Evolutionary conservation across 2,329 filamentous ascomycete species (phyloP), one percentile per base, ranked within the genome.

Genomic region (Sclerotinia subarctica): DNA sequence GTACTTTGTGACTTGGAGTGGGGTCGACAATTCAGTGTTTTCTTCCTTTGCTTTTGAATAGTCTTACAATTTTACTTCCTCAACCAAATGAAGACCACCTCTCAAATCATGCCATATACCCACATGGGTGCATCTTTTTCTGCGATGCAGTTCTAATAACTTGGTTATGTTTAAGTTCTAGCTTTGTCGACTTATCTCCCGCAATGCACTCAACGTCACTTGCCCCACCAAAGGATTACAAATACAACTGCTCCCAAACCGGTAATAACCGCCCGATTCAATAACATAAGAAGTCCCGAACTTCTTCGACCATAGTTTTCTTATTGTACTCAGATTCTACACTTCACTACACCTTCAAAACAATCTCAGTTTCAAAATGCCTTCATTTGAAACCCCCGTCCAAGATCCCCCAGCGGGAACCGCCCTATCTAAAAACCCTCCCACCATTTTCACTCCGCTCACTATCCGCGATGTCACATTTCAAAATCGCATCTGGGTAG

Each of bases 401-500:
- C 54, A 78, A 70, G 63, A 64, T 3, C 73, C 74, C 5, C 72
- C 74, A 44, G 74, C 72, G 17, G 77, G 77, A 51, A 73, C 77
- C 26, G 75, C 76, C 24, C 64, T 76, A 5, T 70, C 68, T 6
- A 47, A 64, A 13, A 71, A 74, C 62, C 73, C 77, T 5, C 77
- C 77, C 52, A 76, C 74, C 4, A 74, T 84, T 35, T 83, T 84
- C 74, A 78, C 77, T 0, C 81, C 82, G 4, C 73, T 84, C 51
- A 81, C 76, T 58, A 79, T 84, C 63, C 78, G 82, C 49, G 77
- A 78, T 59, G 73, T 82, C 44, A 79, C 77, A 7, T 77, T 83
- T 58, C 81, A 80, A 49, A 84, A 84, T 70, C 79, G 82, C 53
- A 79, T 68, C 72, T 72, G 81, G 70, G 78, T 83, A 52, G 79